Evolutionary conservation across 2,329 filamentous ascomycete species (phyloP).

Genomic region (Penicillium sp.): DNA sequence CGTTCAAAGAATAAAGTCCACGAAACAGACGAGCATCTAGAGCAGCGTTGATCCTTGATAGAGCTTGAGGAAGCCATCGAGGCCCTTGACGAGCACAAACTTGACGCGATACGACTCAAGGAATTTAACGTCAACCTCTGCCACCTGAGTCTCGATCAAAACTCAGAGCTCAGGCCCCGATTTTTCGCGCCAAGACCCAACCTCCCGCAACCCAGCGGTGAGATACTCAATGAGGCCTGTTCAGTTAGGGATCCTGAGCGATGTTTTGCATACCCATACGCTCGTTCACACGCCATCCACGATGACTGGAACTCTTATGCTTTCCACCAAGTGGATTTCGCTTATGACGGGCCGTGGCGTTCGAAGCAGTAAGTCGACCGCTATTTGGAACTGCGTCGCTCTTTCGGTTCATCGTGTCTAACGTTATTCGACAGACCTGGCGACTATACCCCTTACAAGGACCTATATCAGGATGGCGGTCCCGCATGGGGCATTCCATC

Average conservation of each 20-base stretch:
- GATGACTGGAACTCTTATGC: fast-evolving
- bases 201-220: neutral
- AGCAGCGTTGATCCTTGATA: neutral
- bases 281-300: fast-evolving
- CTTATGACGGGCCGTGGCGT: neutral
- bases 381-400: neutral
- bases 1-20: neutral
- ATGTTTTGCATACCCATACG: no score
- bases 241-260: no score
- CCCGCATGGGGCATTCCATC: neutral
- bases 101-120: neutral
- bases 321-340: neutral
- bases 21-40: neutral
- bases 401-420: neutral
- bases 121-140: neutral
- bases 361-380: neutral
- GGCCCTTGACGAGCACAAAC: neutral
- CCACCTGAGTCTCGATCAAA: neutral
- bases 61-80: neutral
- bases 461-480: fast-evolving
- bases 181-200: neutral
- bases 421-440: fast-evolving
- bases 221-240: neutral
- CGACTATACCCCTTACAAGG: neutral
- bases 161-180: neutral